phyloP scores from a whole-genome alignment of 2,329 filamentous ascomycete species.

The Phaeosphaeriaceae sp. region DNA sequence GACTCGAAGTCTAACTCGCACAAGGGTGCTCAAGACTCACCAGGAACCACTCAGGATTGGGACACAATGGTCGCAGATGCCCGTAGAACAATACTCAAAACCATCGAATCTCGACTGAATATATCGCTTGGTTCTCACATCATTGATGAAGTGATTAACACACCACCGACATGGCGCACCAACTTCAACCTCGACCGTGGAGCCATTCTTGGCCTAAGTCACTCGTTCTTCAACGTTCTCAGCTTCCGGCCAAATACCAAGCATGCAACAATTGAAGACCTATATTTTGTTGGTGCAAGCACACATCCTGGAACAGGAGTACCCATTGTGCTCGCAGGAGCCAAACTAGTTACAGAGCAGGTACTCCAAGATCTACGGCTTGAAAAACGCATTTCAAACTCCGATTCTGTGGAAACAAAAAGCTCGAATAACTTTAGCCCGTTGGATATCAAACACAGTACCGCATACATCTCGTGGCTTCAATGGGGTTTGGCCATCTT shows the following conservation, averaged over 20 bases:
- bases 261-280: conserved; percentile 56
- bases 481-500: conserved; percentile 21
- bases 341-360: conserved; percentile 66
- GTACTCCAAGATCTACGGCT: conserved; percentile 50
- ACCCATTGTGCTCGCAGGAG: conserved; percentile 73
- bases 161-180: conserved; percentile 67
- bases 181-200: conserved; percentile 78
- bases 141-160: conserved; percentile 68
- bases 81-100: conserved; percentile 65
- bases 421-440: conserved; percentile 2
- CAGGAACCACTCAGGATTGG: conserved; percentile 64
- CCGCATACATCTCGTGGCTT: conserved; percentile 20
- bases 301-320: conserved; percentile 80
- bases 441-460: conserved; percentile 26
- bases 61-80: conserved; percentile 64
- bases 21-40: conserved; percentile 48
- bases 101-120: conserved; percentile 66
- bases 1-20: conserved; percentile 49
- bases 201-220: conserved; percentile 73
- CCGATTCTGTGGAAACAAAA: conserved; percentile 4
- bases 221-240: conserved; percentile 76
- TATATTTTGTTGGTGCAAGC: conserved; percentile 77
- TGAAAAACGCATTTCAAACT: conserved; percentile 49
- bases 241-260: conserved; percentile 68
- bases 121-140: conserved; percentile 60